A percentile compares a stretch with the other conserved stretches of the same genome.
These are phyloP conservation scores for Pseudomonodictys pantanalensis DNA, from an alignment of 495 filamentous ascomycete species.

Conservation along the genomic window DNA sequence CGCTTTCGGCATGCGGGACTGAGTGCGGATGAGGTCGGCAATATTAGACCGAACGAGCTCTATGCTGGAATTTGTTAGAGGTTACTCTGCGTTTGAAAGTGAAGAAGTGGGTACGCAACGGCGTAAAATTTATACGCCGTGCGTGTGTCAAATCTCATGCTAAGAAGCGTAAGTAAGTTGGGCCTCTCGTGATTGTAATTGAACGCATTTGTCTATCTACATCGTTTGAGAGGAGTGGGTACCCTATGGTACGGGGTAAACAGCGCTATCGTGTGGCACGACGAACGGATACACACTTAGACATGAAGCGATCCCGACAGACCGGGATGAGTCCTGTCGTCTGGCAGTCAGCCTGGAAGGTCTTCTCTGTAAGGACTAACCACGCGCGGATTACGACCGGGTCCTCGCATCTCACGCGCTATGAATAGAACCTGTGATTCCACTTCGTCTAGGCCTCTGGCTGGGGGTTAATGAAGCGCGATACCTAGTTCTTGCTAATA, in stretches of 20 bases:
- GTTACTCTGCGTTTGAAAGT: no score
- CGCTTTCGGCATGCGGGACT: slow-evolving; percentile 26
- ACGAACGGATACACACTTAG: no score
- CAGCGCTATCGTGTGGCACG: no score
- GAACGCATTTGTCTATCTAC: no score
- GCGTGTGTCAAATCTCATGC: no score
- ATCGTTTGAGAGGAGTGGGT: no score
- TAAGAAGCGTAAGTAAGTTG: no score
- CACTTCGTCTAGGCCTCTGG: background rate
- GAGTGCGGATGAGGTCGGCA: slow-evolving; percentile 13
- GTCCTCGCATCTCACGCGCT: background rate
- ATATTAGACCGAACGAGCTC: slow-evolving; percentile 22
- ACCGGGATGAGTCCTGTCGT: background rate
- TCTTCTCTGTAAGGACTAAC: background rate
- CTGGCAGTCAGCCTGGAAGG: background rate
- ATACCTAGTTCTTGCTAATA: background rate
- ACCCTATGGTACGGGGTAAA: no score
- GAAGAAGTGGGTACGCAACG: no score
- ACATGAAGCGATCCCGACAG: background rate
- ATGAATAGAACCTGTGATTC: background rate
- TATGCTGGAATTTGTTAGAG: slow-evolving; percentile 19
- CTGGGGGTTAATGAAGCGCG: background rate
- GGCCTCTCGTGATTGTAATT: no score
- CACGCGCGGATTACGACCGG: background rate
- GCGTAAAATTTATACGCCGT: no score